Evolutionary conservation across 805 yeast species (phyloP), one percentile per base, ranked within the genome.

Genomic region (Candida endomychidarum): DNA sequence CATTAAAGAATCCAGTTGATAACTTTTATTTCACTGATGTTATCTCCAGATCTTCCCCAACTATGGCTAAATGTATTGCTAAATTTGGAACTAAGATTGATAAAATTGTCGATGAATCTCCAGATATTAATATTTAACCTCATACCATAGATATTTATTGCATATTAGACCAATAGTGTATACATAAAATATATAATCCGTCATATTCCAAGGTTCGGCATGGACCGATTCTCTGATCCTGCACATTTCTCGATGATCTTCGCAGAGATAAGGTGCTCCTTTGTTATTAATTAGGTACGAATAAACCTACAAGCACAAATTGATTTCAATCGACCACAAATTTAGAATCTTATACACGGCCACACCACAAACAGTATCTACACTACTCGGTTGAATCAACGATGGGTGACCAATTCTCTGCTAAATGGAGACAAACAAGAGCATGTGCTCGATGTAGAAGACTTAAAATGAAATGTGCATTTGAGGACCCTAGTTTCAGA

Each of bases 11-110:
- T 62, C 89, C 89, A 42, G 81, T 86, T 57, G 78, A 77, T 51
- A 85, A 86, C 78, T 86, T 84, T 63, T 86, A 87, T 72, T 83
- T 86, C 75, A 86, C 96, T 24, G 91, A 87, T 62, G 86, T 85
- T 47, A 83, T 86, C 51, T 83, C 95, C 17, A 78, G 95, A 71
- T 79, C 86, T 41, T 86, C 95, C 36, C 86, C 88, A 49, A 87
- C 95, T 21, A 87, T 86, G 95, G 95, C 95, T 29, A 82, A 77
- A 67, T 84, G 95, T 71, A 80, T 88, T 44, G 75, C 83, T 40
- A 68, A 83, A 42, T 81, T 82, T 56, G 86, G 86, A 38, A 76
- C 82, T 42, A 75, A 78, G 65, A 69, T 79, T 49, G 86, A 80
- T 48, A 80, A 80, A 60, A 61, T 70, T 40, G 58, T 60, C 44